phyloP scores from a whole-genome alignment of 2,329 filamentous ascomycete genomes.

The Periconia sp. region DNA sequence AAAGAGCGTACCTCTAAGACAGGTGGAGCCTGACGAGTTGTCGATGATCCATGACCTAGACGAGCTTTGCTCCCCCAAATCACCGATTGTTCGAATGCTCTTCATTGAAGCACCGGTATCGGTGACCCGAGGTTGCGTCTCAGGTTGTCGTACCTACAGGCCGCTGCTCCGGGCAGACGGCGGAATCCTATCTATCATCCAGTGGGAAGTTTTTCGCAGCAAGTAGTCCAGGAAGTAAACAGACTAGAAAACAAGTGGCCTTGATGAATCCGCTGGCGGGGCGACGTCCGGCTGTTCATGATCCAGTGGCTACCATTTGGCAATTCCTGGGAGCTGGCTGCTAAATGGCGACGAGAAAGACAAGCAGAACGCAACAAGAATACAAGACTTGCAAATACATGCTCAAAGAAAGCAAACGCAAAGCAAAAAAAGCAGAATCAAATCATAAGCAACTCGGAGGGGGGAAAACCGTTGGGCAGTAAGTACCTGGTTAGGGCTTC shows the following conservation, averaged over 20 bases:
- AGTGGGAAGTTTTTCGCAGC: too few relatives aligned
- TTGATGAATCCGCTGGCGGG: constrained; percentile 21
- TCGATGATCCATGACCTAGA: too few relatives aligned
- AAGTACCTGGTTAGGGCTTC: constrained; percentile 51
- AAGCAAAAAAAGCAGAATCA: constrained; percentile 23
- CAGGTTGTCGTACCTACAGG: constrained; percentile 36
- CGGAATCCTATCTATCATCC: too few relatives aligned
- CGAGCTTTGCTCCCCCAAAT: constrained; percentile 28
- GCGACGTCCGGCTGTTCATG: constrained; percentile 17
- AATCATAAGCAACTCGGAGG: constrained; percentile 26
- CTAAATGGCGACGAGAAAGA: constrained; percentile 39
- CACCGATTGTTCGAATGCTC: constrained; percentile 35
- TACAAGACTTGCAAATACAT: constrained; percentile 38
- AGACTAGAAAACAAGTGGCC: constrained; percentile 31
- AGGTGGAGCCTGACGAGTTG: too few relatives aligned
- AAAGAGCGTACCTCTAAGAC: too few relatives aligned
- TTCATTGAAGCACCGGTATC: constrained; percentile 33
- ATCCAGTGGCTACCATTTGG: constrained; percentile 31
- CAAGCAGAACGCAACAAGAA: constrained; percentile 24
- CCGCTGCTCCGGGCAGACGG: constrained; percentile 30
- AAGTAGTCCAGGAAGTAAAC: constrained; percentile 12
- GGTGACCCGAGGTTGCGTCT: constrained; percentile 24
- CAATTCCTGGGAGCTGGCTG: constrained; percentile 22
- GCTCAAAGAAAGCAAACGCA: constrained; percentile 19
- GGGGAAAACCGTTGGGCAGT: constrained; percentile 47